These are phyloP conservation scores for Paraphaeosphaeria sporulosa DNA, from an alignment of 2,329 filamentous ascomycete species.

Conservation along the genomic window DNA sequence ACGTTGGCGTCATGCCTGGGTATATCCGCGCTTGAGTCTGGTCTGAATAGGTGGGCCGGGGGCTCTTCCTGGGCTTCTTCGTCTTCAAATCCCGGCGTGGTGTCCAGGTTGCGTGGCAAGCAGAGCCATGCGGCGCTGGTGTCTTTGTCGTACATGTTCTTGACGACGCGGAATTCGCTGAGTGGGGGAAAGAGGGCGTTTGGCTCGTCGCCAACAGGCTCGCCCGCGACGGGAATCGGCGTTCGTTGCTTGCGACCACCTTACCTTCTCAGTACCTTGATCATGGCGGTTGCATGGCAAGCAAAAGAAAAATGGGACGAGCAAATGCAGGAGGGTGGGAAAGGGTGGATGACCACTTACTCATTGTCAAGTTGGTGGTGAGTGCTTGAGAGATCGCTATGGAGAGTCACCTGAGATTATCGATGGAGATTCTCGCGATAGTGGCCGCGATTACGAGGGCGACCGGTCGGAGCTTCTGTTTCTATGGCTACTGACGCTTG, in stretches of 20 bases:
- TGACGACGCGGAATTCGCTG: background rate
- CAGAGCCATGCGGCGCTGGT: background rate
- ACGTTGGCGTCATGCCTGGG: background rate
- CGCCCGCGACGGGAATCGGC: background rate
- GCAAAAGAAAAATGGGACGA: background rate
- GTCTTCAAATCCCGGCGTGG: background rate
- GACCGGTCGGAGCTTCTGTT: background rate
- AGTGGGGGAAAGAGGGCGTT: background rate
- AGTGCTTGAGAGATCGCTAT: background rate
- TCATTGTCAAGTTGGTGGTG: background rate
- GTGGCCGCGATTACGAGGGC: background rate
- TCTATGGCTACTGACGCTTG: background rate
- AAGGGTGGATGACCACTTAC: background rate
- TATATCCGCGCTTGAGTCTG: background rate
- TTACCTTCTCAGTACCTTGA: background rate
- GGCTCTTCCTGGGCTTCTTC: background rate
- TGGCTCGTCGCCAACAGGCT: background rate
- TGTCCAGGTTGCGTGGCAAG: background rate
- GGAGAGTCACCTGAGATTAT: background rate
- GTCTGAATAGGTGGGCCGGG: background rate
- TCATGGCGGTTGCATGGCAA: background rate
- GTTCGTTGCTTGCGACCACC: background rate
- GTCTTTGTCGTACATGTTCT: background rate
- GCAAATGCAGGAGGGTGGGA: background rate
- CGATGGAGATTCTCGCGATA: background rate